Conservation (phyloP, 2,329 filamentous ascomycete species). For the Ceratocystis ficicola region DNA sequence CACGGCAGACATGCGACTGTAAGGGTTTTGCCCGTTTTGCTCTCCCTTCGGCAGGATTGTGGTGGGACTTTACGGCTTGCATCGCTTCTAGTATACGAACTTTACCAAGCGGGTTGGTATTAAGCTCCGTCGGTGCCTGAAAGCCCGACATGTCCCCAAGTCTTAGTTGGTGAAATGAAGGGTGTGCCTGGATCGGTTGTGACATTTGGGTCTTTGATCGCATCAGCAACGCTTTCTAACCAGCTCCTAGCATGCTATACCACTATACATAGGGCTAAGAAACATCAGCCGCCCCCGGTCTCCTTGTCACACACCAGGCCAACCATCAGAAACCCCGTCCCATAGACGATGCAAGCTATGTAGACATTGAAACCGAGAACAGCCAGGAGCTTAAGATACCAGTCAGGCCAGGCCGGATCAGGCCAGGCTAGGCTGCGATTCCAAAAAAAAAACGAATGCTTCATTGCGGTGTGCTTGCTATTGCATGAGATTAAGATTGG, state of each 20-base stretch:
- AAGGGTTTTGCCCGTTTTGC: no score
- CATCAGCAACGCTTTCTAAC: no score
- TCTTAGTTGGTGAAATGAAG: background rate
- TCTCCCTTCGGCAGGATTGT: no score
- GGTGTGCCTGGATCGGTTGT: background rate
- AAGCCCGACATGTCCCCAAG: no score
- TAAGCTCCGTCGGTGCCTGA: no score
- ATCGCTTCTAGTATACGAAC: no score
- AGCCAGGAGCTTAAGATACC: background rate
- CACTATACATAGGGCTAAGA: background rate
- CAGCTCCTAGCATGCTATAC: background rate
- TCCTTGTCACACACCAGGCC: background rate
- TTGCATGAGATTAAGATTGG: conserved; percentile 9
- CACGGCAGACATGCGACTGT: no score
- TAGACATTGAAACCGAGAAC: background rate
- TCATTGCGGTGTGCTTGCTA: background rate
- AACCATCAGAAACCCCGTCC: background rate
- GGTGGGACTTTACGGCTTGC: no score
- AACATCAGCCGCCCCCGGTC: background rate
- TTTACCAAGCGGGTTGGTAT: no score
- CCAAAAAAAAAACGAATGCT: background rate
- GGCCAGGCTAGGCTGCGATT: background rate
- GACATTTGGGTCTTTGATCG: background rate
- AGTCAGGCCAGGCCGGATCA: background rate
- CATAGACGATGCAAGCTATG: background rate